These are phyloP conservation scores for Phaeosphaeriaceae sp. DNA, from an alignment of 2,329 filamentous ascomycete genomes.

Conservation along the genomic window DNA sequence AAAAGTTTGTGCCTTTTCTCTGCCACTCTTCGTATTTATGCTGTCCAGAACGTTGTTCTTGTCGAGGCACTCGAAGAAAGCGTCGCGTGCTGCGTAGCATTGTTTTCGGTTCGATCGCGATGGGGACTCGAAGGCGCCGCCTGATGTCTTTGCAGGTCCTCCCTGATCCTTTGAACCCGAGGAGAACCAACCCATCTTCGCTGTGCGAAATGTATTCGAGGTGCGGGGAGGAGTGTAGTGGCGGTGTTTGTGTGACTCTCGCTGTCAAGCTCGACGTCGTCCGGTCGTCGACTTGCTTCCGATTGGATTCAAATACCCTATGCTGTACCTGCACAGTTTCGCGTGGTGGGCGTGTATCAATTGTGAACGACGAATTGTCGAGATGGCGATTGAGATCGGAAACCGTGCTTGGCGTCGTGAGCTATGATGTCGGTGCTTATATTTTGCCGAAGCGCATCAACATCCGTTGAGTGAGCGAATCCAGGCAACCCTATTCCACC, in stretches of 20 bases:
- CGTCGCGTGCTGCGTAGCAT: conserved; percentile 91
- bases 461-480: conserved; percentile 11
- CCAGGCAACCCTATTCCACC: conserved; percentile 25
- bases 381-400: conserved; percentile 15
- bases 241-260: conserved; percentile 11
- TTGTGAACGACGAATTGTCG: neutral
- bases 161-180: conserved; percentile 49
- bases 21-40: conserved; percentile 64
- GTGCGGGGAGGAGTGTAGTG: conserved; percentile 15
- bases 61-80: conserved; percentile 89
- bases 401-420: conserved; percentile 26
- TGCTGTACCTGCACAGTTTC: neutral
- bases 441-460: conserved; percentile 24
- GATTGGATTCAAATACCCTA: neutral
- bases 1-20: conserved; percentile 55
- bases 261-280: conserved; percentile 10
- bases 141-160: conserved; percentile 54
- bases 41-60: conserved; percentile 81
- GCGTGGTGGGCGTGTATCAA: neutral
- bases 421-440: conserved; percentile 30
- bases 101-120: conserved; percentile 79
- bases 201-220: conserved; percentile 12
- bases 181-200: conserved; percentile 62
- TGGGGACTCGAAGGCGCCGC: conserved; percentile 75
- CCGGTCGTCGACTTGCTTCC: neutral